Conservation (phyloP, 2,329 filamentous ascomycete genomes). For the Phaeoacremonium minimum region DNA sequence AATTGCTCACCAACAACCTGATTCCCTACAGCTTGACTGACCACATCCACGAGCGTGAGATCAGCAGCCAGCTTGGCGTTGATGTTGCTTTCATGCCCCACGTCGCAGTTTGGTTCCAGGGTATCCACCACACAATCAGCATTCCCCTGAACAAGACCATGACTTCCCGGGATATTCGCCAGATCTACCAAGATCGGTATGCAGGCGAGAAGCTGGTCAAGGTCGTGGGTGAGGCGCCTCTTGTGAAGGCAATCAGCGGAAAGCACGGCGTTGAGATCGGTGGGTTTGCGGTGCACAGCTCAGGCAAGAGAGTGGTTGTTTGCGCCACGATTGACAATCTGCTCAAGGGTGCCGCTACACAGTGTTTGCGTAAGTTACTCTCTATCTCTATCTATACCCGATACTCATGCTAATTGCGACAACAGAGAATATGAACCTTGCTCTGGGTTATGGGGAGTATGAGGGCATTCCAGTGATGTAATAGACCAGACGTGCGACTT, state of each 20-base stretch:
- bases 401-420: constrained; percentile 4
- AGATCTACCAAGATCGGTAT: constrained; percentile 93
- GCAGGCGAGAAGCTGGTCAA: constrained; percentile 94
- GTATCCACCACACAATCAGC: constrained; percentile 87
- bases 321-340: constrained; percentile 93
- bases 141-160: constrained; percentile 83
- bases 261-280: constrained; percentile 92
- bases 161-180: constrained; percentile 86
- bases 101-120: constrained; percentile 95
- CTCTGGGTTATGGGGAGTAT: constrained; percentile 84
- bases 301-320: constrained; percentile 88
- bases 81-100: constrained; percentile 86
- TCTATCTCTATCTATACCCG: constrained; percentile 9
- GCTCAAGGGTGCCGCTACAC: constrained; percentile 87
- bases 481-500: too few relatives aligned
- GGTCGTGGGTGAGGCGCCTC: constrained; percentile 80
- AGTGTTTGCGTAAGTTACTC: constrained; percentile 76
- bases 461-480: constrained; percentile 70
- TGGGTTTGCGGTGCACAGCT: constrained; percentile 87
- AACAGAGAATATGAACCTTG: constrained; percentile 87
- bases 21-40: constrained; percentile 89
- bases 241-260: constrained; percentile 78
- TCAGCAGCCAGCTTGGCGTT: constrained; percentile 70
- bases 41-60: constrained; percentile 93
- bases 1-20: constrained; percentile 78